These are phyloP conservation scores for Naumovozyma dairenensis DNA, from an alignment of 805 yeast genomes.

Conservation along the genomic window DNA sequence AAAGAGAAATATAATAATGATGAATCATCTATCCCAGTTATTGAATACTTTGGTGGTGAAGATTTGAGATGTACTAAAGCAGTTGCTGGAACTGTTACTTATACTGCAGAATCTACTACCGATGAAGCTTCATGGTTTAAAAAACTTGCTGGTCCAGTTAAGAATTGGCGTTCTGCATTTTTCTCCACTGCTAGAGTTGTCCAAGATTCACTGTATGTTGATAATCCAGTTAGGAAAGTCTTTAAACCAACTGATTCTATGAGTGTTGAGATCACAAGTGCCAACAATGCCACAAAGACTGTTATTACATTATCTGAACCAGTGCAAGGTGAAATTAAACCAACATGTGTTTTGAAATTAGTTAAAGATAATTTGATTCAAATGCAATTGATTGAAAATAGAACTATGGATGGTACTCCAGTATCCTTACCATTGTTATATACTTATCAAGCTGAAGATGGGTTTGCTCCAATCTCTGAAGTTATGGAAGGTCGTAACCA, in stretches of 20 bases:
- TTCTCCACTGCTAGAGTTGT: slow-evolving; percentile 69
- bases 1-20: slow-evolving; percentile 64
- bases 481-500: slow-evolving; percentile 82
- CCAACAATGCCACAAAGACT: slow-evolving; percentile 44
- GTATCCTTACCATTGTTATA: slow-evolving; percentile 70
- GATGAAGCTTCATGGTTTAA: slow-evolving; percentile 57
- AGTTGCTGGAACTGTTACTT: slow-evolving; percentile 26
- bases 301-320: slow-evolving; percentile 57
- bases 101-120: slow-evolving; percentile 31
- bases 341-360: slow-evolving; percentile 55
- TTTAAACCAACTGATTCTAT: slow-evolving; percentile 62
- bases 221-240: slow-evolving; percentile 72
- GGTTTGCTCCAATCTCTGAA: slow-evolving; percentile 93
- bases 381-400: slow-evolving; percentile 72
- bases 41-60: slow-evolving; percentile 80
- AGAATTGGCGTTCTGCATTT: slow-evolving; percentile 89
- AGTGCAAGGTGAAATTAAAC: slow-evolving; percentile 58
- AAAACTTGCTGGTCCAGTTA: slow-evolving; percentile 65
- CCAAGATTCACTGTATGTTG: slow-evolving; percentile 71
- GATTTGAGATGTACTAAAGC: slow-evolving; percentile 35
- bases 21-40: slow-evolving; percentile 65
- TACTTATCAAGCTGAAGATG: slow-evolving; percentile 72
- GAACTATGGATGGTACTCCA: slow-evolving; percentile 70
- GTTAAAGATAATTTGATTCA: slow-evolving; percentile 45
- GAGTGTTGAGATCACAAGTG: slow-evolving; percentile 51